Evolutionary conservation across 495 filamentous ascomycete genomes (phyloP).

Genomic region (Aspergillus leporis): DNA sequence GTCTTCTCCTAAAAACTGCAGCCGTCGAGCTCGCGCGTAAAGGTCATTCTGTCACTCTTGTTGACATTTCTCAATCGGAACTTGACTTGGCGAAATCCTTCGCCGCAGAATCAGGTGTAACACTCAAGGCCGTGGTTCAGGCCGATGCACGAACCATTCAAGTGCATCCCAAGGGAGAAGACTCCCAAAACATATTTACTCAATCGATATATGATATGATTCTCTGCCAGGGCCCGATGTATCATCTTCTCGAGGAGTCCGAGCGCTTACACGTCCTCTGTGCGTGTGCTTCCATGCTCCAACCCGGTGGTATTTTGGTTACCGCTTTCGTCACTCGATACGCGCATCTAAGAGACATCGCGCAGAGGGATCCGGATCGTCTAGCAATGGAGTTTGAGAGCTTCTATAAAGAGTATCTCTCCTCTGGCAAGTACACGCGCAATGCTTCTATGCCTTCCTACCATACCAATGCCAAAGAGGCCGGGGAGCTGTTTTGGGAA

Average conservation of each 20-base stretch:
- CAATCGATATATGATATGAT: background rate
- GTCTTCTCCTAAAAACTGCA: background rate
- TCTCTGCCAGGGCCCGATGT: constrained; percentile 1
- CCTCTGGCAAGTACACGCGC: background rate
- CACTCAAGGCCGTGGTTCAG: background rate
- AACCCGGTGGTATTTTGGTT: background rate
- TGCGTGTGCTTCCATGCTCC: background rate
- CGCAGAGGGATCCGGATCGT: background rate
- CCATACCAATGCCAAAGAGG: background rate
- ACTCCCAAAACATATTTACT: background rate
- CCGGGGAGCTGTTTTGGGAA: background rate
- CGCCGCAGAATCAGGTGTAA: background rate
- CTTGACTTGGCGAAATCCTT: background rate
- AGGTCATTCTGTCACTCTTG: background rate
- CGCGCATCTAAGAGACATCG: background rate
- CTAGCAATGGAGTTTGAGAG: background rate
- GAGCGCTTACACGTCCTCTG: background rate
- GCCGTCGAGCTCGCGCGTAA: background rate
- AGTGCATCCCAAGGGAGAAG: background rate
- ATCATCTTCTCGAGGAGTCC: constrained; percentile 1
- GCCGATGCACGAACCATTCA: constrained; percentile 4
- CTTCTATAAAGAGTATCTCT: background rate
- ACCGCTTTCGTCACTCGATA: background rate
- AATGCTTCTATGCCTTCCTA: background rate
- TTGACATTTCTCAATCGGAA: background rate